Conservation (phyloP, 2,329 filamentous ascomycete genomes). For the Colletotrichum falcatum region DNA sequence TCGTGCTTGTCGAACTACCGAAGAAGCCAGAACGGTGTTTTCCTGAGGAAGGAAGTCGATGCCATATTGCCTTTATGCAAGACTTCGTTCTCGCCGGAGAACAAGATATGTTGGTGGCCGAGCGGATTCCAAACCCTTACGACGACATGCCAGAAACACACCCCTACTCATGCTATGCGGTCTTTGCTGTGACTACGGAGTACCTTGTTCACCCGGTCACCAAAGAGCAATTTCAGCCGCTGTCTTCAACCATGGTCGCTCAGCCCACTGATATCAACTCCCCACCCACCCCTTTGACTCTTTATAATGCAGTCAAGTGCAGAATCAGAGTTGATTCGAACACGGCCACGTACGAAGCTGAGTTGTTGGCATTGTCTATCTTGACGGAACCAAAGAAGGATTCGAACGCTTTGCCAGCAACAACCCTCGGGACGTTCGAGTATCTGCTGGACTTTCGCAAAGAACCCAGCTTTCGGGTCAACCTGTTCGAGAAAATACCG, state of each 20-base stretch:
- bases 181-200: conserved; percentile 26
- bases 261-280: neutral
- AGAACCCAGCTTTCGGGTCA: conserved; percentile 12
- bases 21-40: conserved; percentile 10
- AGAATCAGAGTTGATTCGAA: conserved; percentile 12
- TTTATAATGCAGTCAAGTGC: conserved; percentile 24
- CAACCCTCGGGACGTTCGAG: conserved; percentile 11
- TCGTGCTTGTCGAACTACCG: conserved; percentile 18
- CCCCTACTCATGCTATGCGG: conserved; percentile 14
- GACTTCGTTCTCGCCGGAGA: conserved; percentile 18
- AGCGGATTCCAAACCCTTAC: conserved; percentile 27
- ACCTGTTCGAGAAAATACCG: conserved; percentile 33
- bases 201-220: conserved; percentile 28
- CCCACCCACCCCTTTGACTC: neutral
- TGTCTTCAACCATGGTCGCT: conserved; percentile 3
- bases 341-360: conserved; percentile 28
- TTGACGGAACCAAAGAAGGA: conserved; percentile 27
- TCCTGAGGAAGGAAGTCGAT: conserved; percentile 24
- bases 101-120: conserved; percentile 17
- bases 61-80: conserved; percentile 14
- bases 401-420: neutral
- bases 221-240: conserved; percentile 16
- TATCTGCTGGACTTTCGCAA: conserved; percentile 34
- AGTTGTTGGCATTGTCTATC: conserved; percentile 21
- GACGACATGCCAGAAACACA: neutral